Evolutionary conservation across 352 stramenopile species (phyloP).

Genomic region (Pythium monospermum): DNA sequence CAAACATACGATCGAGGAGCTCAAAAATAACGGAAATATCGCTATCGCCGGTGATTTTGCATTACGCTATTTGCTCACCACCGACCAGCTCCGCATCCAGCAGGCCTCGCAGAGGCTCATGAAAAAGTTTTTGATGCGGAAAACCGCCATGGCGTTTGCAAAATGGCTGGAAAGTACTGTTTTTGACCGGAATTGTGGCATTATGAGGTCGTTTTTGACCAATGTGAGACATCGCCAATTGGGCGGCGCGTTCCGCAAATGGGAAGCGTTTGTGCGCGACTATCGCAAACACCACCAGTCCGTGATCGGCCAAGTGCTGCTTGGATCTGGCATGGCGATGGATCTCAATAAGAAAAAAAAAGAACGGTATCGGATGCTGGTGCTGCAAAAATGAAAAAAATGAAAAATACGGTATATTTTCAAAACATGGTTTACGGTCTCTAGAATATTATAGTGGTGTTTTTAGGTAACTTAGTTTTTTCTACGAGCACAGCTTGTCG

Average conservation of each 20-base stretch:
- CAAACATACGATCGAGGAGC: constrained; percentile 28
- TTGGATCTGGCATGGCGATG: constrained; percentile 48
- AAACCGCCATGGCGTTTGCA: constrained; percentile 30
- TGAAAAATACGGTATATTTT: no score
- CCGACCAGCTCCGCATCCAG: constrained; percentile 46
- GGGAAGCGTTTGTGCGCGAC: constrained; percentile 38
- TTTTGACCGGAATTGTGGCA: constrained; percentile 38
- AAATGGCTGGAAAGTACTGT: constrained; percentile 42
- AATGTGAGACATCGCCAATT: constrained; percentile 46
- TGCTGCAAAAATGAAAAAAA: constrained; percentile 57
- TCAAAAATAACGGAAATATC: constrained; percentile 39
- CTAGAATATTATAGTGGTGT: neutral
- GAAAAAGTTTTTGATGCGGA: constrained; percentile 35
- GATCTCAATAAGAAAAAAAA: constrained; percentile 60
- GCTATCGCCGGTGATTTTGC: constrained; percentile 52
- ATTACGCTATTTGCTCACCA: constrained; percentile 51
- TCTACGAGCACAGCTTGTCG: constrained; percentile 19
- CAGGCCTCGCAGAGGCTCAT: constrained; percentile 39
- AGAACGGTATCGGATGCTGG: constrained; percentile 61
- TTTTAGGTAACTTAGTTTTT: neutral
- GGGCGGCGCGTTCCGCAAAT: constrained; percentile 48
- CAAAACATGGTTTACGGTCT: no score
- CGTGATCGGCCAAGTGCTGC: constrained; percentile 24
- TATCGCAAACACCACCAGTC: constrained; percentile 40
- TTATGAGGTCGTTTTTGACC: constrained; percentile 40